A percentile compares a stretch with the other conserved stretches of the same genome.
Conservation (phyloP, 768 basidiomycete genomes). For the Albatrellus ellisii region DNA sequence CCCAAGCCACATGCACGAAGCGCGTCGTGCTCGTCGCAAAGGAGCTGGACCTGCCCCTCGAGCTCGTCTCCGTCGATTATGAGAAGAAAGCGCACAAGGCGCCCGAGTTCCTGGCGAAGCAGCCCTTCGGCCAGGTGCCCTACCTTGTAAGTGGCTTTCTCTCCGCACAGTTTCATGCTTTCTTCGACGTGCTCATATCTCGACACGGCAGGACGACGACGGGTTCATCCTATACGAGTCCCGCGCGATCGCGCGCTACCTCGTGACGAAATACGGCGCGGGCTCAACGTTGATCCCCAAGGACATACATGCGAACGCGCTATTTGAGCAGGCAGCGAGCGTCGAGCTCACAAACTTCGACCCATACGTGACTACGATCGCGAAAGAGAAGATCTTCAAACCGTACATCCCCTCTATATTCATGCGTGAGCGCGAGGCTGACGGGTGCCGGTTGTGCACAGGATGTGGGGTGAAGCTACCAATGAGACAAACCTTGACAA, state of each 20-base stretch:
- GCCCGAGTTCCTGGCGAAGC: constrained; percentile 28
- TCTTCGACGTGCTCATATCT: too few relatives aligned
- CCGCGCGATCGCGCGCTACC: constrained; percentile 47
- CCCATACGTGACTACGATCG: constrained; percentile 26
- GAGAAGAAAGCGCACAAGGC: constrained; percentile 32
- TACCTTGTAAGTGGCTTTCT: constrained; percentile 27
- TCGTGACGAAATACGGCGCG: constrained; percentile 37
- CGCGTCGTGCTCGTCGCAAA: constrained; percentile 37
- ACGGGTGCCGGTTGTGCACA: not conserved
- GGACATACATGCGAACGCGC: constrained; percentile 24
- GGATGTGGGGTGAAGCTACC: too few relatives aligned
- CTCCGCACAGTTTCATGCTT: too few relatives aligned
- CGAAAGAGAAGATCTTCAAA: constrained; percentile 36
- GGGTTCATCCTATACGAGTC: constrained; percentile 52
- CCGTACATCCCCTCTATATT: constrained; percentile 31
- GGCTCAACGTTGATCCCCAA: constrained; percentile 38
- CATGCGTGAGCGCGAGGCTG: too few relatives aligned
- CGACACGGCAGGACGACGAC: constrained; percentile 38
- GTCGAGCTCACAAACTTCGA: constrained; percentile 45
- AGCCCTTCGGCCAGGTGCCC: constrained; percentile 57
- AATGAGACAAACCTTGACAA: constrained; percentile 21
- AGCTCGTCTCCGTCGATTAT: constrained; percentile 32
- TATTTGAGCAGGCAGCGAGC: constrained; percentile 31
- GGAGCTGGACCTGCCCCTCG: constrained; percentile 46
- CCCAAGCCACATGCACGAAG: constrained; percentile 33